These are phyloP conservation scores for Phytophthora boehmeriae DNA, from an alignment of 352 stramenopile genomes.

Conservation along the genomic window DNA sequence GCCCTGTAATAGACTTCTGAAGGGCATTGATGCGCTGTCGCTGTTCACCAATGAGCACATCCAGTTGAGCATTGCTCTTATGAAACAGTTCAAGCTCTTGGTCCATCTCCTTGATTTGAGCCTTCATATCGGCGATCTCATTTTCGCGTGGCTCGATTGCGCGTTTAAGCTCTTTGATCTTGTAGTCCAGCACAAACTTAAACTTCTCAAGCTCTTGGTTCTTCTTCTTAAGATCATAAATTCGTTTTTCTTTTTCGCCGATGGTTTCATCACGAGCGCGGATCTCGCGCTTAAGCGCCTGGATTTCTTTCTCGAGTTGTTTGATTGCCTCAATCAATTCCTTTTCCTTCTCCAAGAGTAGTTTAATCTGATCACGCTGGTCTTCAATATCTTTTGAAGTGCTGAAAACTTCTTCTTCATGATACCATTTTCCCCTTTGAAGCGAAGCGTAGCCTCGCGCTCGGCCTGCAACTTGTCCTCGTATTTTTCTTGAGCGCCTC, in stretches of 20 bases:
- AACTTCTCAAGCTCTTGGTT: conserved; percentile 97
- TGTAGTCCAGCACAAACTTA: conserved; percentile 97
- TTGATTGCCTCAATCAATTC: conserved; percentile 88
- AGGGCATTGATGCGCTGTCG: conserved; percentile 86
- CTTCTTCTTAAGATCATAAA: conserved; percentile 96
- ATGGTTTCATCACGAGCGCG: conserved; percentile 95
- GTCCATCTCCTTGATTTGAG: conserved; percentile 97
- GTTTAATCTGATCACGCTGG: conserved; percentile 91
- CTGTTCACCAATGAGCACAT: conserved; percentile 94
- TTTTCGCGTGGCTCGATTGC: conserved; percentile 95
- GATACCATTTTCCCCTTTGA: conserved; percentile 94
- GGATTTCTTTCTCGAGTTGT: conserved; percentile 90
- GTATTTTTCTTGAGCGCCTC: conserved; percentile 88
- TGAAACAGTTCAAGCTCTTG: conserved; percentile 95
- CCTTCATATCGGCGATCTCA: conserved; percentile 94
- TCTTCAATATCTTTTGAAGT: conserved; percentile 92
- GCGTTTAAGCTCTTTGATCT: conserved; percentile 96
- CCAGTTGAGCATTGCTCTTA: conserved; percentile 92
- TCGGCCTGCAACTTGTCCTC: conserved; percentile 88
- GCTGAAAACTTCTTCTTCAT: conserved; percentile 94
- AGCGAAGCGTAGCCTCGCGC: conserved; percentile 84
- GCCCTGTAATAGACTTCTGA: conserved; percentile 75
- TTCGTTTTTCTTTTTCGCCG: conserved; percentile 94
- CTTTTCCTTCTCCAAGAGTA: conserved; percentile 88
- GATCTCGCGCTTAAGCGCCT: conserved; percentile 95